phyloP scores from a whole-genome alignment of 176 grass and related monocot species.

The Carex scoparia region DNA sequence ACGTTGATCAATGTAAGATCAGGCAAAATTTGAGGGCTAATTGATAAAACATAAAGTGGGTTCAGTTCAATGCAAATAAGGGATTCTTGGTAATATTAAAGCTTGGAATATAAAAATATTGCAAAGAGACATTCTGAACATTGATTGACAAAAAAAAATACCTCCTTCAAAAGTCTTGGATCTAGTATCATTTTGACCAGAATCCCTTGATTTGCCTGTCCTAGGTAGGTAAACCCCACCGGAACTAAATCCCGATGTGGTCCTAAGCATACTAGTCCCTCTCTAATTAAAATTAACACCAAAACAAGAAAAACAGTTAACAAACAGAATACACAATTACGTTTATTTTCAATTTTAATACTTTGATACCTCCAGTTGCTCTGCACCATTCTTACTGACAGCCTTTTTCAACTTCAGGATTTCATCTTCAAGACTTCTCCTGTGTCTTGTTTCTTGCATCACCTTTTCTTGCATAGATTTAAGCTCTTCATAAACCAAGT shows the following conservation, averaged over 20 bases:
- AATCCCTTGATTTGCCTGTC: constrained; percentile 60
- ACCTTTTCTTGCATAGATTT: constrained; percentile 62
- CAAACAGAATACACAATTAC: not conserved
- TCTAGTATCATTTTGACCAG: constrained; percentile 57
- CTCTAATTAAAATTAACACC: constrained; percentile 25
- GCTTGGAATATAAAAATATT: not conserved
- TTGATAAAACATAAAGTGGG: not conserved
- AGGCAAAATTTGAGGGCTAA: not conserved
- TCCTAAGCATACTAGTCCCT: constrained; percentile 57
- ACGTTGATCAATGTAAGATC: not conserved
- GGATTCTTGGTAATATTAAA: not conserved
- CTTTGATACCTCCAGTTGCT: constrained; percentile 50
- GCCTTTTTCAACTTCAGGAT: constrained; percentile 50
- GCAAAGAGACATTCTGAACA: not conserved
- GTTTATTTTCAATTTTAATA: constrained; percentile 14
- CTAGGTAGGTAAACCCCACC: constrained; percentile 37
- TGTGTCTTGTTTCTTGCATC: constrained; percentile 47
- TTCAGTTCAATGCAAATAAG: not conserved
- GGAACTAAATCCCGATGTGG: constrained; percentile 40
- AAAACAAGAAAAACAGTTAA: constrained; percentile 15
- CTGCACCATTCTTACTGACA: constrained; percentile 36
- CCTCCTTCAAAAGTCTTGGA: constrained; percentile 98
- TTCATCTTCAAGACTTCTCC: constrained; percentile 68
- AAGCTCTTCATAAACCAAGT: constrained; percentile 53
- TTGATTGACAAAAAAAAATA: constrained; percentile 27